Evolutionary conservation across 1,139 yeast genomes (phyloP).

Genomic region (Protomyces arabidopsidicola): DNA sequence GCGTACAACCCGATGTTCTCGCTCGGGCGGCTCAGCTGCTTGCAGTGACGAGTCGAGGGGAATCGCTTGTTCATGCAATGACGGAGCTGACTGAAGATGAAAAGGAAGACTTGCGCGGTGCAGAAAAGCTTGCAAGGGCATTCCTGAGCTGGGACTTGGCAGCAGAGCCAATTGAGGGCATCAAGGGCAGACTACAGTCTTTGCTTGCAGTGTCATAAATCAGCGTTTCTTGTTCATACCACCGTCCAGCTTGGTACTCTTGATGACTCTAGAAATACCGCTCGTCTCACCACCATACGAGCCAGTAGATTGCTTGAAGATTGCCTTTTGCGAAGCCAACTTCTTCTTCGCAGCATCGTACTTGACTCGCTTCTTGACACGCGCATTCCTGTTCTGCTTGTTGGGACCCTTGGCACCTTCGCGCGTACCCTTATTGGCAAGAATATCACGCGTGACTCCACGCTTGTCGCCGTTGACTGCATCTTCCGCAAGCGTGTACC

Average conservation of each 20-base stretch:
- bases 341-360: conserved; percentile 93
- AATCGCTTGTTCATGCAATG: conserved; percentile 32
- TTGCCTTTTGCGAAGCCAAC: conserved; percentile 82
- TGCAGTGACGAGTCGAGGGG: conserved; percentile 32
- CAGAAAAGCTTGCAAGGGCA: conserved; percentile 32
- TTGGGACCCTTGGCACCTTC: conserved; percentile 71
- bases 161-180: neutral
- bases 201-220: neutral
- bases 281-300: conserved; percentile 94
- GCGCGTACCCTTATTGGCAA: conserved; percentile 82
- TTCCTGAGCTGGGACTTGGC: conserved; percentile 30
- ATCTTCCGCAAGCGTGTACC: conserved; percentile 61
- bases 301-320: conserved; percentile 61
- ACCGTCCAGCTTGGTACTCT: conserved; percentile 57
- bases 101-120: conserved; percentile 28
- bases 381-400: conserved; percentile 89
- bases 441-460: conserved; percentile 87
- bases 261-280: conserved; percentile 88
- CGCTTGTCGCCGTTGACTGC: conserved; percentile 70
- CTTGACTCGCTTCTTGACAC: conserved; percentile 98
- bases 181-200: neutral
- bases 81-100: conserved; percentile 30
- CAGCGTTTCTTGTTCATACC: conserved; percentile 13
- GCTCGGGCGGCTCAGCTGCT: conserved; percentile 33
- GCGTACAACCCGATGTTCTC: conserved; percentile 32